A percentile compares a stretch with the other conserved stretches of the same genome.
Evolutionary conservation across 1,284 basidiomycete species (phyloP).

Genomic region (Mycosarcoma mackinlayi): DNA sequence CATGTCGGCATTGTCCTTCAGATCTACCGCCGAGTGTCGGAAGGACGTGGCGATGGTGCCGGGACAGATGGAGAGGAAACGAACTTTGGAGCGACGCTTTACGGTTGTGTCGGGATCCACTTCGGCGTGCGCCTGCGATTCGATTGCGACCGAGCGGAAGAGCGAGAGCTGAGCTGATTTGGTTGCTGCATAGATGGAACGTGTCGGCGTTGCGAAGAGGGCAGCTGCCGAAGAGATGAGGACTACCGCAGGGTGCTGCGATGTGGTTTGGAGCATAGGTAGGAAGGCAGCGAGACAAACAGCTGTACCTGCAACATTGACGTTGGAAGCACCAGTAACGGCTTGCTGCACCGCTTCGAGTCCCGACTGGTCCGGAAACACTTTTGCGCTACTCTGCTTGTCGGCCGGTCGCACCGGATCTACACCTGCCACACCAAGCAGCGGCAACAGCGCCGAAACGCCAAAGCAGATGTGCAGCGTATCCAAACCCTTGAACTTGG

Average conservation of each 20-base stretch:
- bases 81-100: slow-evolving; percentile 40
- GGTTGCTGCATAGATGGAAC: slow-evolving; percentile 83
- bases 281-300: slow-evolving; percentile 72
- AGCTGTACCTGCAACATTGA: slow-evolving; percentile 71
- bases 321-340: slow-evolving; percentile 66
- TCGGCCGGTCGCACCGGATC: slow-evolving; percentile 69
- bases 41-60: slow-evolving; percentile 65
- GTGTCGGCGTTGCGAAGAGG: slow-evolving; percentile 84
- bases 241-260: slow-evolving; percentile 78
- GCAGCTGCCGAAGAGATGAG: slow-evolving; percentile 84
- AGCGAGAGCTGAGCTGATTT: slow-evolving; percentile 83
- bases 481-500: slow-evolving; percentile 81
- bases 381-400: slow-evolving; percentile 69
- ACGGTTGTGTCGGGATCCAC: background rate
- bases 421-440: slow-evolving; percentile 79
- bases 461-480: slow-evolving; percentile 87
- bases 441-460: slow-evolving; percentile 81
- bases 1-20: slow-evolving; percentile 22
- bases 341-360: slow-evolving; percentile 69
- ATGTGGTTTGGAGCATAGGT: slow-evolving; percentile 79
- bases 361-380: slow-evolving; percentile 71
- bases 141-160: slow-evolving; percentile 81
- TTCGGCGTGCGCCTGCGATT: slow-evolving; percentile 70
- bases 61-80: slow-evolving; percentile 60
- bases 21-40: slow-evolving; percentile 58